These are phyloP conservation scores for Rosa persica DNA, from an alignment of 306 rosid genomes.

Conservation along the genomic window DNA sequence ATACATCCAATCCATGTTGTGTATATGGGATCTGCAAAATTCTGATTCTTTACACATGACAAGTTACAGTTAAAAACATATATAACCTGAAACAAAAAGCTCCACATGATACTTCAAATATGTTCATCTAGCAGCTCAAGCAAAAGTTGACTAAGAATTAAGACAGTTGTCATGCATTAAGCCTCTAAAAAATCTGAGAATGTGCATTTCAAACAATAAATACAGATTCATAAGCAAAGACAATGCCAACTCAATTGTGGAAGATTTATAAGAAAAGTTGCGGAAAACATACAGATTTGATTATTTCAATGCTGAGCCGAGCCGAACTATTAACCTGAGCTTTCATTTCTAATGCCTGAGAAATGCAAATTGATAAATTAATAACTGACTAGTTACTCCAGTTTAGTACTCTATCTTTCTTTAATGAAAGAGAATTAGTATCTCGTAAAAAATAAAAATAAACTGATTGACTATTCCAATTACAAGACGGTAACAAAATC, in stretches of 20 bases:
- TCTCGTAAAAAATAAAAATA: not conserved
- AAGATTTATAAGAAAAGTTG: not conserved
- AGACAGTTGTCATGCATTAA: not conserved
- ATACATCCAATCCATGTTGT: not conserved
- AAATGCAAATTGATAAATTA: not conserved
- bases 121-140: not conserved
- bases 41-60: not conserved
- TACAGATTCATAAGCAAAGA: not conserved
- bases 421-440: not conserved
- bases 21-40: not conserved
- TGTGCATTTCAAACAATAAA: not conserved
- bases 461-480: not conserved
- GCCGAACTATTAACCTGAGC: slow-evolving; percentile 13
- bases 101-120: not conserved
- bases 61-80: not conserved
- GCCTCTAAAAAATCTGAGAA: not conserved
- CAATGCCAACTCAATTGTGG: not conserved
- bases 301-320: slow-evolving; percentile 19
- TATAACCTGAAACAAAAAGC: not conserved
- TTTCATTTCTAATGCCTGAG: slow-evolving; percentile 23
- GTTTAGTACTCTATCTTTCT: not conserved
- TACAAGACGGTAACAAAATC: not conserved
- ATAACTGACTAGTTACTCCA: not conserved
- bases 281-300: slow-evolving; percentile 26
- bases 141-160: not conserved